These are phyloP conservation scores for Plasmodium coatneyi DNA, from an alignment of 169 alveolate genomes.

Conservation along the genomic window DNA sequence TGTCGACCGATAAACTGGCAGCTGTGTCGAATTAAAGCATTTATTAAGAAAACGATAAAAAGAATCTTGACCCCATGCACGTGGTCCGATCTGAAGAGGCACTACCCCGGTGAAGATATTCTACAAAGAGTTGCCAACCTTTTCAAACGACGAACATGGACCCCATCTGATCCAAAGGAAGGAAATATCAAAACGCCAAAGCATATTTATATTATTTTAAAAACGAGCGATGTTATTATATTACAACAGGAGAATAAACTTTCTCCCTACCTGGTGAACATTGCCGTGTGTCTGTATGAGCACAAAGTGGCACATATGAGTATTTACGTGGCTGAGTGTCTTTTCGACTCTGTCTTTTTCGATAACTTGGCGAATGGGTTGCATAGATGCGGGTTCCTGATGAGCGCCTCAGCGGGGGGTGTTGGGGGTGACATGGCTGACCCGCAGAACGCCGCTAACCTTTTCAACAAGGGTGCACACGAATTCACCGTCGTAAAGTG, in stretches of 20 bases:
- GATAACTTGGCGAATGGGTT: neutral
- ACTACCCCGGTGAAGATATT: neutral
- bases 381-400: neutral
- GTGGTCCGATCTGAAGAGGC: neutral
- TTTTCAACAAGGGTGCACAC: neutral
- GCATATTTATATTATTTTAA: slow-evolving; percentile 44
- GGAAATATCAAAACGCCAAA: slow-evolving; percentile 27
- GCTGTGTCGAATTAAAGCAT: neutral
- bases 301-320: slow-evolving; percentile 12
- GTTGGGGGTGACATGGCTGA: neutral
- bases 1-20: neutral
- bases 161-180: neutral
- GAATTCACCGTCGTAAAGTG: neutral
- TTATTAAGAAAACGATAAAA: neutral
- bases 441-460: neutral
- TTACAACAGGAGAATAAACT: slow-evolving; percentile 4
- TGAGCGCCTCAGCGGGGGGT: neutral
- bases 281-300: slow-evolving; percentile 25
- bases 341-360: slow-evolving; percentile 17
- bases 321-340: slow-evolving; percentile 16
- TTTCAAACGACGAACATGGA: neutral
- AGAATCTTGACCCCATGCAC: neutral
- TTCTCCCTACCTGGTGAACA: slow-evolving; percentile 9
- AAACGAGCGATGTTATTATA: slow-evolving; percentile 37
- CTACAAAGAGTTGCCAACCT: neutral